A percentile compares a stretch with the other conserved stretches of the same genome.
phyloP scores from a whole-genome alignment of 768 basidiomycete species.

The Melanogaster broomeanus region DNA sequence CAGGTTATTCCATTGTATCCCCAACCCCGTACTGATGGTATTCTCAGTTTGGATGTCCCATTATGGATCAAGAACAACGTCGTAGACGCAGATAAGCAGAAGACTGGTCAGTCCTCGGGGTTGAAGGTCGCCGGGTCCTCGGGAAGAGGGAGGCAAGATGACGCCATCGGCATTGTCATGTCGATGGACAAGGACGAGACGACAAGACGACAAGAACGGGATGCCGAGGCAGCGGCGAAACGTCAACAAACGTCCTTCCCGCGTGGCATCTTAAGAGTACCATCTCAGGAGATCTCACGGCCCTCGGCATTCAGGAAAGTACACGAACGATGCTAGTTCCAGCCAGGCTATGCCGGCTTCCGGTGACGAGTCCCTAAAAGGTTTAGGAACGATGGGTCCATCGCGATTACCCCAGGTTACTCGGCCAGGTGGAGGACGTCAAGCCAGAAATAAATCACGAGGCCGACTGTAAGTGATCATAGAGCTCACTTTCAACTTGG shows the following conservation, averaged over 20 bases:
- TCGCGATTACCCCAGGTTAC: constrained; percentile 29
- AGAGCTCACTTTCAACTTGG: too few species aligned
- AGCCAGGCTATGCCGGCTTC: constrained; percentile 39
- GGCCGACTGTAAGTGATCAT: constrained; percentile 58
- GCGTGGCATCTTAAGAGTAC: constrained; percentile 97
- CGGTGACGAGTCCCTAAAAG: constrained; percentile 74
- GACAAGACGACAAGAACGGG: constrained; percentile 69
- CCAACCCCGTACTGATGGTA: constrained; percentile 1
- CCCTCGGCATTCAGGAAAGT: constrained; percentile 76
- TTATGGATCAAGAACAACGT: constrained; percentile 80
- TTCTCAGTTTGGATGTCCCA: constrained; percentile 73
- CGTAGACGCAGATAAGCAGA: constrained; percentile 61
- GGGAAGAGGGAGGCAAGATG: constrained; percentile 58
- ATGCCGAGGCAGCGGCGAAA: constrained; percentile 82
- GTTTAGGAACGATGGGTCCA: constrained; percentile 58
- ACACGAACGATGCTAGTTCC: constrained; percentile 47
- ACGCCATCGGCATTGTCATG: constrained; percentile 82
- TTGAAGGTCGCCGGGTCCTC: constrained; percentile 77
- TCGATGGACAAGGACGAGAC: constrained; percentile 88
- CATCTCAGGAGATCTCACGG: constrained; percentile 89
- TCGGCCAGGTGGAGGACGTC: constrained; percentile 32
- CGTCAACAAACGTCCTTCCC: constrained; percentile 89
- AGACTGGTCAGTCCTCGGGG: constrained; percentile 50
- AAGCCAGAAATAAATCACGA: constrained; percentile 57
- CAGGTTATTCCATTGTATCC: constrained; percentile 30